phyloP scores from a whole-genome alignment of 352 stramenopile species.

The Globisporangium apiculatum region DNA sequence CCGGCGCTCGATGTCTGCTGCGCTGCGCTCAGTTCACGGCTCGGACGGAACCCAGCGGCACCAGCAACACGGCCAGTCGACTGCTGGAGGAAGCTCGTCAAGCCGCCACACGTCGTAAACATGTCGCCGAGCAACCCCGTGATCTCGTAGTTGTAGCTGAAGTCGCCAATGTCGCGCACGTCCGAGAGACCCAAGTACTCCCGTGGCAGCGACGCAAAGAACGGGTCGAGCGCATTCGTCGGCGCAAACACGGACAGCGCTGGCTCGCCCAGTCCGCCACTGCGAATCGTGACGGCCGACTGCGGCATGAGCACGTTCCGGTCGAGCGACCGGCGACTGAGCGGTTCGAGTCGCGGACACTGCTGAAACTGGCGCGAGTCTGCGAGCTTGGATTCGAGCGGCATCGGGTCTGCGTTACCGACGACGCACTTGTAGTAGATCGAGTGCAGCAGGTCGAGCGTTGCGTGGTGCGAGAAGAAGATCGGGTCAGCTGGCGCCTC shows the following conservation, averaged over 20 bases:
- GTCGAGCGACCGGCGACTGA: conserved; percentile 29
- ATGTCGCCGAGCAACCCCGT: conserved; percentile 59
- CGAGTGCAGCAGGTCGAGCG: conserved; percentile 78
- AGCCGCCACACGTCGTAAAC: conserved; percentile 64
- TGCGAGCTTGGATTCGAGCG: conserved; percentile 42
- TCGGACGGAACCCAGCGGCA: conserved; percentile 4
- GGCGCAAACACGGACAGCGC: conserved; percentile 48
- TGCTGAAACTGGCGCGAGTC: conserved; percentile 57
- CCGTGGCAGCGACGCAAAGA: conserved; percentile 46
- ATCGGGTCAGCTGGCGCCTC: conserved; percentile 78
- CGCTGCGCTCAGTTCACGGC: conserved; percentile 18
- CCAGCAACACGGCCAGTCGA: neutral
- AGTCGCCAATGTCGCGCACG: conserved; percentile 58
- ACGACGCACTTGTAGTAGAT: conserved; percentile 82
- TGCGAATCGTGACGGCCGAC: conserved; percentile 45
- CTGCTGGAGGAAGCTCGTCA: conserved; percentile 17
- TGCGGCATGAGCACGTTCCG: conserved; percentile 49
- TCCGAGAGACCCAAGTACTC: conserved; percentile 72
- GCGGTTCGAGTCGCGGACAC: conserved; percentile 35
- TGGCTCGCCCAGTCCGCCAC: conserved; percentile 29
- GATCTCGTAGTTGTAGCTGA: conserved; percentile 87
- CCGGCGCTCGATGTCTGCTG: conserved; percentile 8
- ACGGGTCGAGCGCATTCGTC: conserved; percentile 40
- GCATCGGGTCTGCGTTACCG: conserved; percentile 45
- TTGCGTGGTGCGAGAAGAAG: conserved; percentile 83